Percentiles rank a stretch among this genome's conserved stretches.
Evolutionary conservation across 1,284 basidiomycete species (phyloP).

Genomic region (Omphalotus olearius): DNA sequence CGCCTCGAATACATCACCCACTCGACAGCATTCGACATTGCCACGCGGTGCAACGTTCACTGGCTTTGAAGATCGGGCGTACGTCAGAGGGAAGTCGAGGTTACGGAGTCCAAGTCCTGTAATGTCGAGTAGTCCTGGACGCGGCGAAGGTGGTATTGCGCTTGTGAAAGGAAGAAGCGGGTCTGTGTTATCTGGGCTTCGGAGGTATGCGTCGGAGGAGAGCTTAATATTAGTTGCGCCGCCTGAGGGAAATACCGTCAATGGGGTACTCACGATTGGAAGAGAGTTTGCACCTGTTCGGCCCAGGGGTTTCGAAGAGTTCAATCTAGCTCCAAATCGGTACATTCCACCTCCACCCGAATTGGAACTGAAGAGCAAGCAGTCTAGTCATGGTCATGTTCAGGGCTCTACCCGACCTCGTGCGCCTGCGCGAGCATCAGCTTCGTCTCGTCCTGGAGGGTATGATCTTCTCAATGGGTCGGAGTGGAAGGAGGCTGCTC

Average conservation of each 20-base stretch:
- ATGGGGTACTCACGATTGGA: neutral
- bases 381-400: neutral
- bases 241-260: neutral
- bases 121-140: neutral
- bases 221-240: conserved; percentile 1
- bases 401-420: neutral
- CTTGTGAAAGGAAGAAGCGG: neutral
- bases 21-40: conserved; percentile 1
- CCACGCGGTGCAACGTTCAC: neutral
- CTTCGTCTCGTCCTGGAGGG: neutral
- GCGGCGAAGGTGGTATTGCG: neutral
- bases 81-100: conserved; percentile 8
- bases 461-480: conserved; percentile 3
- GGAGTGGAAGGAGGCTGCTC: neutral
- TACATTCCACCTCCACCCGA: neutral
- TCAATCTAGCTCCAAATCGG: conserved; percentile 1
- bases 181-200: neutral
- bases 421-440: neutral
- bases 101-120: conserved; percentile 10
- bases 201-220: conserved; percentile 11
- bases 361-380: neutral
- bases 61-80: conserved; percentile 3
- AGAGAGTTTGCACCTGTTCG: conserved; percentile 8
- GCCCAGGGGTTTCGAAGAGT: conserved; percentile 4
- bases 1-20: conserved; percentile 9